A percentile compares a stretch with the other conserved stretches of the same genome.
Conservation (phyloP, 306 rosid species). For the Fragaria nilgerrensis region DNA sequence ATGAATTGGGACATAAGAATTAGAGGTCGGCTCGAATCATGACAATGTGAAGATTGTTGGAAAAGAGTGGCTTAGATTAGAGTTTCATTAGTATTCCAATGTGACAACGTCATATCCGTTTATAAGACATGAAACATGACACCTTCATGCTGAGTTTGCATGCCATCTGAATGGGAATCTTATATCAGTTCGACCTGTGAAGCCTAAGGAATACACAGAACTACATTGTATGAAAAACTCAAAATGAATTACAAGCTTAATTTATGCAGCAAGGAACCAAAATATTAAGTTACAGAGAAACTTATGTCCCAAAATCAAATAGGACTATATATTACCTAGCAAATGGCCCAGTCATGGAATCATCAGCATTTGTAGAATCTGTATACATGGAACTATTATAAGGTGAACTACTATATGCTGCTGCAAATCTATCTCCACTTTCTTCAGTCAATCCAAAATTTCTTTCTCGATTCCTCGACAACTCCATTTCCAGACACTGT, state of each 20-base stretch:
- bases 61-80: too few relatives aligned
- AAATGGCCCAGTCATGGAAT: slow-evolving; percentile 22
- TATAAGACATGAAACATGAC: background rate
- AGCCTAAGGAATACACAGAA: background rate
- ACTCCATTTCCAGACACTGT: slow-evolving; percentile 37
- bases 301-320: background rate
- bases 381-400: slow-evolving; percentile 11
- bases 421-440: background rate
- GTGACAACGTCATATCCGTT: too few relatives aligned
- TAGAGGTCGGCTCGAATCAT: background rate
- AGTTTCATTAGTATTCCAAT: too few relatives aligned
- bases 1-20: background rate
- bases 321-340: slow-evolving; percentile 9
- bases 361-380: slow-evolving; percentile 26
- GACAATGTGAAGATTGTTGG: too few relatives aligned
- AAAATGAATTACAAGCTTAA: background rate
- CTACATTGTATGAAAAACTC: background rate
- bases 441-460: slow-evolving; percentile 16
- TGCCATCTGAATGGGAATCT: background rate
- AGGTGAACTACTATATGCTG: background rate
- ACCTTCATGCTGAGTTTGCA: background rate
- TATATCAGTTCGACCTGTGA: background rate
- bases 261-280: background rate
- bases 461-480: slow-evolving; percentile 28
- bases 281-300: background rate